A percentile compares a stretch with the other conserved stretches of the same genome.
phyloP scores from a whole-genome alignment of 176 grass and related monocot genomes.

The Puccinellia tenuiflora region DNA sequence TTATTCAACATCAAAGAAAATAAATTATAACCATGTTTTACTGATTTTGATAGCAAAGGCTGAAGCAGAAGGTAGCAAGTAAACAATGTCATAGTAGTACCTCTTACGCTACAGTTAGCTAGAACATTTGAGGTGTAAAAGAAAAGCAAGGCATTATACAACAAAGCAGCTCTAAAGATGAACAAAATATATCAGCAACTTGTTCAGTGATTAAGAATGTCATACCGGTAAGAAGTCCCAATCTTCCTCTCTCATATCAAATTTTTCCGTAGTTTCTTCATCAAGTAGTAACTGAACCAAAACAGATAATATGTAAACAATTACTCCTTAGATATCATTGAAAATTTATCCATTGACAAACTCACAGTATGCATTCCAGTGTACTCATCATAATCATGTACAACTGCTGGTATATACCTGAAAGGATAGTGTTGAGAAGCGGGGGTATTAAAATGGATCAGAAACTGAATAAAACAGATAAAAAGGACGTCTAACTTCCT shows the following conservation, averaged over 20 bases:
- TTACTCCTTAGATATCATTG: constrained; percentile 20
- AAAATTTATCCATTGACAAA: constrained; percentile 30
- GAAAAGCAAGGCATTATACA: not conserved
- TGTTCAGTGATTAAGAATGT: not conserved
- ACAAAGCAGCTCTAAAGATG: not conserved
- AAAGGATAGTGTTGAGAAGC: constrained; percentile 5
- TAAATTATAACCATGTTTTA: not conserved
- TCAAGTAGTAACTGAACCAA: constrained; percentile 59
- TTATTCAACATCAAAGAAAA: not conserved
- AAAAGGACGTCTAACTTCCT: not conserved
- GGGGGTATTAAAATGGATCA: not conserved
- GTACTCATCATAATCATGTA: constrained; percentile 48
- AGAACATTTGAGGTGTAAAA: not conserved
- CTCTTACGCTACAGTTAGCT: not conserved
- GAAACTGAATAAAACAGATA: not conserved
- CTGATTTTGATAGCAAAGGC: not conserved
- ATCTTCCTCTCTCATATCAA: constrained; percentile 68
- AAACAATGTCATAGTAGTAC: not conserved
- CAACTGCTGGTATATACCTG: constrained; percentile 58
- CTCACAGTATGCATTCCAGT: constrained; percentile 58
- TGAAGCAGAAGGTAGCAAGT: not conserved
- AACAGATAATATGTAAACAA: constrained; percentile 31
- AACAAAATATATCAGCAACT: not conserved
- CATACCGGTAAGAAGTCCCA: constrained; percentile 76
- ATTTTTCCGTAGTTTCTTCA: constrained; percentile 47